A percentile compares a stretch with the other conserved stretches of the same genome.
Evolutionary conservation across 441 rosid species (phyloP).

Genomic region (Monsonia emarginata): DNA sequence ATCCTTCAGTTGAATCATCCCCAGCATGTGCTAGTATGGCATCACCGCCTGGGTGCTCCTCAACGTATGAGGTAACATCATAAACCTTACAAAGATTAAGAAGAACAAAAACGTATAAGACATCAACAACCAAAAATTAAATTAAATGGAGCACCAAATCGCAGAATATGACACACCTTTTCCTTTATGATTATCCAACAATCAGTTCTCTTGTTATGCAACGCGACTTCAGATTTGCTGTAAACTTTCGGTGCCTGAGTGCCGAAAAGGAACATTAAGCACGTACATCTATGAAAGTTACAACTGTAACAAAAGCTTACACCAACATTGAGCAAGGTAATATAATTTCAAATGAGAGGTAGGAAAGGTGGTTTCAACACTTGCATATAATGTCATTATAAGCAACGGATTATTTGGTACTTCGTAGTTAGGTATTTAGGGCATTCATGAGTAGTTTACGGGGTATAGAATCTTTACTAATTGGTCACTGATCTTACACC

Average conservation of each 20-base stretch:
- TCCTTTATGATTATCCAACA: slow-evolving; percentile 87
- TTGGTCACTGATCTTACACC: not conserved
- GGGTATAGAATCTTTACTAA: not conserved
- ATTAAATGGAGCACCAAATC: slow-evolving; percentile 11
- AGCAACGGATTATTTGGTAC: not conserved
- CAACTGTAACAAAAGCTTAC: not conserved
- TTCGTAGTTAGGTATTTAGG: not conserved
- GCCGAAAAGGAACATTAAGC: not conserved
- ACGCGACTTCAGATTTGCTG: slow-evolving; percentile 48
- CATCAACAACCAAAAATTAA: not conserved
- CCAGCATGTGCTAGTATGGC: slow-evolving; percentile 85
- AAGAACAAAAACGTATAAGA: not conserved
- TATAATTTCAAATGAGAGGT: not conserved
- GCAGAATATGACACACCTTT: slow-evolving; percentile 31
- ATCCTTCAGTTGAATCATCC: slow-evolving; percentile 83
- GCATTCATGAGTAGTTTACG: not conserved
- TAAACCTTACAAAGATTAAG: slow-evolving; percentile 36
- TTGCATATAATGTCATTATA: not conserved
- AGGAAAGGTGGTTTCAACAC: not conserved
- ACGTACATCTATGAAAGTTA: not conserved
- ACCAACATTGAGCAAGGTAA: not conserved
- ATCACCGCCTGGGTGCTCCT: slow-evolving; percentile 96
- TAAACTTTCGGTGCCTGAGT: slow-evolving; percentile 38
- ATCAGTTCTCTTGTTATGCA: slow-evolving; percentile 66
- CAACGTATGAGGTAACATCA: slow-evolving; percentile 86